Percentiles rank a stretch among this genome's conserved stretches.
Conservation (phyloP, 805 yeast species). For the Sporopachydermia quercuum region DNA sequence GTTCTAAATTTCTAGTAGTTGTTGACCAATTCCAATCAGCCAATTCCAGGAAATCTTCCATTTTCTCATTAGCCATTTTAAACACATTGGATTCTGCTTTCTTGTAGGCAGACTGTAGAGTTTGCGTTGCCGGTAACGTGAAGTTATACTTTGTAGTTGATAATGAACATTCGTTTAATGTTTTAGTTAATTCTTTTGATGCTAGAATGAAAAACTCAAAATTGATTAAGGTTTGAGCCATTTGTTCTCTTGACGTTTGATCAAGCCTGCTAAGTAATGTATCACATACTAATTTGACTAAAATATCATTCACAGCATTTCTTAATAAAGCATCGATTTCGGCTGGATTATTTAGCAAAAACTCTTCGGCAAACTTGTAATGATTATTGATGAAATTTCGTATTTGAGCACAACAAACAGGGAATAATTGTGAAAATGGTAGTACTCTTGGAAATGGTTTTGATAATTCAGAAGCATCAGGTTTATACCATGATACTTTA, state of each 20-base stretch:
- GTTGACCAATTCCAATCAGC: slow-evolving; percentile 80
- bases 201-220: slow-evolving; percentile 76
- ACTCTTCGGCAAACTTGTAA: slow-evolving; percentile 47
- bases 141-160: slow-evolving; percentile 23
- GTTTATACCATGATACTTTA: slow-evolving; percentile 54
- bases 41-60: slow-evolving; percentile 66
- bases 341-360: slow-evolving; percentile 45
- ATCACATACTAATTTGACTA: slow-evolving; percentile 50
- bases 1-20: slow-evolving; percentile 33
- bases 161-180: slow-evolving; percentile 22
- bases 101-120: slow-evolving; percentile 44
- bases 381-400: slow-evolving; percentile 50
- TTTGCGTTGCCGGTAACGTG: slow-evolving; percentile 35
- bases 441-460: slow-evolving; percentile 42
- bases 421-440: slow-evolving; percentile 82
- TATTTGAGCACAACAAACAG: slow-evolving; percentile 68
- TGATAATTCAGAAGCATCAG: slow-evolving; percentile 27
- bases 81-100: slow-evolving; percentile 71
- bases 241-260: slow-evolving; percentile 72
- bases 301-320: slow-evolving; percentile 49
- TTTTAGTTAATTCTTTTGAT: slow-evolving; percentile 41
- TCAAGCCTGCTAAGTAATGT: slow-evolving; percentile 46
- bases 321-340: slow-evolving; percentile 45
- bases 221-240: slow-evolving; percentile 79
- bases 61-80: slow-evolving; percentile 66